Base-by-base conservation (phyloP, 2,329 filamentous ascomycete genomes). In the Neoscytalidium dimidiatum region DNA sequence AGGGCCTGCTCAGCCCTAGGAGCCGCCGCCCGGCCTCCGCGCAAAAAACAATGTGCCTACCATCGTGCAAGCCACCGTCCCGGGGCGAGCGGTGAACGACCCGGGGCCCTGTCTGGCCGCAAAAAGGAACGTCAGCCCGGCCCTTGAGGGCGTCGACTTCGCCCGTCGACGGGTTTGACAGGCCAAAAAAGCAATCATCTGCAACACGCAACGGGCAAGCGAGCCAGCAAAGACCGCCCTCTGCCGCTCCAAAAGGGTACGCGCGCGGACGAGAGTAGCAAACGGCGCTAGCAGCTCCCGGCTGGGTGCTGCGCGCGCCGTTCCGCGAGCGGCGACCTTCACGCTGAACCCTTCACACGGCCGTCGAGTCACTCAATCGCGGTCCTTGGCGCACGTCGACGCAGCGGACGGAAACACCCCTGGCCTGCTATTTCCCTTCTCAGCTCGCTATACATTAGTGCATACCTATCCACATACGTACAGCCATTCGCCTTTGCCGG, bases 131-230 rank as follows among this genome's bases (percentile, higher is more conserved):
- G 19, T 11, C 23, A 35, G 41, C 41, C 28, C 43, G 38, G 38
- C 28, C 38, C 14, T n/a, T 56, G 51, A 33, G 51, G 26, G 51
- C 13, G 11, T 49, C 46, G 26, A 49, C 29, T 8, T 7, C 46
- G 46, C 46, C 46, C 23, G 46, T n/a, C 19, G 21, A 21, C 52
- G 3, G 17, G 13, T 3, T 38, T 4, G n/a, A n/a, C n/a, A n/a
- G n/a, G n/a, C n/a, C n/a, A n/a, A n/a, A 61, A 49, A 61, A 61
- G 57, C 57, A 61, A 61, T 49, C 35, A 49, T 61, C 57, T 61
- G 57, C 57, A 61, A 49, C 57, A 33, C 41, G 41, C n/a, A 31
- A 31, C 29, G 58, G 29, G 28, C 44, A 49, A 35, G 28, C 43
- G 43, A 41, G 28, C 58, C 29, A 23, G 13, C n/a, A 35, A 23